These are phyloP conservation scores for Fusarium incarnatum DNA, from an alignment of 2,329 filamentous ascomycete species.

Conservation along the genomic window DNA sequence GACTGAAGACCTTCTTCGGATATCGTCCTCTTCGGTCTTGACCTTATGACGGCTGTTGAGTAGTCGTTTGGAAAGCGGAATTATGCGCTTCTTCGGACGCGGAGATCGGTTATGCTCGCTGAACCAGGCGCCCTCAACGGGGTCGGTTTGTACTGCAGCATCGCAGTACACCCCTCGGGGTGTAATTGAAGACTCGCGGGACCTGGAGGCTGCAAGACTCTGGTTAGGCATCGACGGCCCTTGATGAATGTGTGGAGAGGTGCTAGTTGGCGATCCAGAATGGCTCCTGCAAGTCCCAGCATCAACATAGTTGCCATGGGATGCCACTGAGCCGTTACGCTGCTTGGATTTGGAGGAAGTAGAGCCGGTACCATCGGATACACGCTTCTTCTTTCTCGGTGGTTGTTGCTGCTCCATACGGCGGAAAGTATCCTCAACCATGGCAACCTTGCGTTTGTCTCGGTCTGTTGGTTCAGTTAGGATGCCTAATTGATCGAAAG, in stretches of 20 bases:
- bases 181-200: constrained; percentile 55
- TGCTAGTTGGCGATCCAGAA: constrained; percentile 62
- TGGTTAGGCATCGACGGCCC: constrained; percentile 47
- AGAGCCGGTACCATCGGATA: constrained; percentile 62
- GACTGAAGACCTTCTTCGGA: constrained; percentile 44
- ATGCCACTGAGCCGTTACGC: constrained; percentile 52
- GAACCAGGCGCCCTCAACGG: constrained; percentile 65
- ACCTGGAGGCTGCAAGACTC: constrained; percentile 46
- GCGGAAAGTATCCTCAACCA: constrained; percentile 72
- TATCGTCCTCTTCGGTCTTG: constrained; percentile 56
- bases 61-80: constrained; percentile 65
- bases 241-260: constrained; percentile 53
- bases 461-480: constrained; percentile 73
- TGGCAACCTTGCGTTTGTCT: constrained; percentile 74
- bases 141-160: constrained; percentile 66
- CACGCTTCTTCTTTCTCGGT: constrained; percentile 71
- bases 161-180: constrained; percentile 62
- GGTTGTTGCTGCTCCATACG: constrained; percentile 70
- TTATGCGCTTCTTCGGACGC: constrained; percentile 60
- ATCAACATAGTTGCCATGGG: constrained; percentile 61
- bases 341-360: constrained; percentile 56
- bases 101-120: constrained; percentile 53
- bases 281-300: constrained; percentile 65
- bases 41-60: constrained; percentile 61
- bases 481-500: constrained; percentile 69